phyloP scores from a whole-genome alignment of 2,329 filamentous ascomycete genomes.

The Hypoxylon sp. region DNA sequence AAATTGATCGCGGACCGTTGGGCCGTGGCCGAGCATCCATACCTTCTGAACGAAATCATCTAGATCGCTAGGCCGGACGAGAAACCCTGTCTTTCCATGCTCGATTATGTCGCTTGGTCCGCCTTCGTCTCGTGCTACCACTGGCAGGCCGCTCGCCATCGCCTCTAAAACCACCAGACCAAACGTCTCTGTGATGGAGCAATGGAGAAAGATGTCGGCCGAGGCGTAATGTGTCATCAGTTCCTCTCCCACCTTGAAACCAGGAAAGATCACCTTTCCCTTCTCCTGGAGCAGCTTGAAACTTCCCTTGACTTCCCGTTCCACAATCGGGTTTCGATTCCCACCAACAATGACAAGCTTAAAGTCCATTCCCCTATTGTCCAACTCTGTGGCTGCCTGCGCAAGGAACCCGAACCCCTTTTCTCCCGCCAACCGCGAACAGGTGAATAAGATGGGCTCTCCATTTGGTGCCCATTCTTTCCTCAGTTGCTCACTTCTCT shows the following conservation, averaged over 20 bases:
- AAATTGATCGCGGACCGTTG: constrained; percentile 62
- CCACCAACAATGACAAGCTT: constrained; percentile 78
- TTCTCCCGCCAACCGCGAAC: constrained; percentile 77
- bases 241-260: constrained; percentile 72
- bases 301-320: constrained; percentile 71
- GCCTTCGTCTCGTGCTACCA: constrained; percentile 78
- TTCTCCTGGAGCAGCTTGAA: constrained; percentile 66
- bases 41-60: constrained; percentile 70
- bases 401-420: constrained; percentile 80
- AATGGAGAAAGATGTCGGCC: constrained; percentile 79
- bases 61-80: constrained; percentile 73
- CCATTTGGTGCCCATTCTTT: constrained; percentile 70
- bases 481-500: constrained; percentile 67
- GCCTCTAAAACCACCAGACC: constrained; percentile 79
- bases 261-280: constrained; percentile 75
- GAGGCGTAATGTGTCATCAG: constrained; percentile 78
- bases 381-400: constrained; percentile 68
- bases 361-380: constrained; percentile 69
- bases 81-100: constrained; percentile 72
- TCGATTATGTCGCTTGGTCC: constrained; percentile 78
- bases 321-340: constrained; percentile 75
- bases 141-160: constrained; percentile 79
- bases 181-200: constrained; percentile 80
- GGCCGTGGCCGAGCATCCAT: constrained; percentile 64
- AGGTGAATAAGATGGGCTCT: constrained; percentile 76